Conservation (phyloP, 495 filamentous ascomycete species). For the Tuber aestivum region DNA sequence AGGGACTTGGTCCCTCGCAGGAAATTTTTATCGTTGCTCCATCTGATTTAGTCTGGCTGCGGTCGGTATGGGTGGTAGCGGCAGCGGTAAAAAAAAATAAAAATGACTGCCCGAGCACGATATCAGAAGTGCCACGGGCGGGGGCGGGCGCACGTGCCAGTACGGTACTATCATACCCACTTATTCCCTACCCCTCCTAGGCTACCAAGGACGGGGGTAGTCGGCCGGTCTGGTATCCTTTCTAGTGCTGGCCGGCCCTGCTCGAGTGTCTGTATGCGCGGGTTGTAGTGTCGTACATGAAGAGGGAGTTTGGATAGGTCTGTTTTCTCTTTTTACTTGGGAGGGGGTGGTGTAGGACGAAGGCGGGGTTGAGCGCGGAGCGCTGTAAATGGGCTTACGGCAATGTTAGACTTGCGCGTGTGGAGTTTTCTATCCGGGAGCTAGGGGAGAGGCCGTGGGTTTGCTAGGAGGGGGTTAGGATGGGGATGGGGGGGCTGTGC, state of each 20-base stretch:
- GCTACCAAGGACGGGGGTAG: neutral
- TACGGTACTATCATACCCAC: neutral
- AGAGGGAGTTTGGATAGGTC: slow-evolving; percentile 18
- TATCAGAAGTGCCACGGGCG: too few species aligned
- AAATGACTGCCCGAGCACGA: too few species aligned
- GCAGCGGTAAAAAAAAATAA: too few species aligned
- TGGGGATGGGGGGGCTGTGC: slow-evolving; percentile 12
- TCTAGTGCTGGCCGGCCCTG: too few species aligned
- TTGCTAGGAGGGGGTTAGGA: slow-evolving; percentile 16
- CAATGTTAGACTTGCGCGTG: slow-evolving; percentile 19
- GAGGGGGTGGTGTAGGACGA: slow-evolving; percentile 21
- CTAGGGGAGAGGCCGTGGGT: slow-evolving; percentile 10
- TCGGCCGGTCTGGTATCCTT: too few species aligned
- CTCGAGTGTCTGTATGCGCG: slow-evolving; percentile 10
- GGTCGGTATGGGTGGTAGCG: too few species aligned
- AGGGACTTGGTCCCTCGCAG: neutral
- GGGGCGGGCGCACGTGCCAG: too few species aligned
- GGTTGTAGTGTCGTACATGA: slow-evolving; percentile 8
- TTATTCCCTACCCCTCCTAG: neutral
- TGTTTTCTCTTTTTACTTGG: too few species aligned
- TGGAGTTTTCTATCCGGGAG: slow-evolving; percentile 6
- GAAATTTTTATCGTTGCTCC: neutral
- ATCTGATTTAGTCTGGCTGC: neutral
- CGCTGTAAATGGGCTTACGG: slow-evolving; percentile 9
- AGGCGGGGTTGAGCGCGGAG: neutral